Conservation (phyloP, 345 rosid genomes). For the Carallia pectinifolia region DNA sequence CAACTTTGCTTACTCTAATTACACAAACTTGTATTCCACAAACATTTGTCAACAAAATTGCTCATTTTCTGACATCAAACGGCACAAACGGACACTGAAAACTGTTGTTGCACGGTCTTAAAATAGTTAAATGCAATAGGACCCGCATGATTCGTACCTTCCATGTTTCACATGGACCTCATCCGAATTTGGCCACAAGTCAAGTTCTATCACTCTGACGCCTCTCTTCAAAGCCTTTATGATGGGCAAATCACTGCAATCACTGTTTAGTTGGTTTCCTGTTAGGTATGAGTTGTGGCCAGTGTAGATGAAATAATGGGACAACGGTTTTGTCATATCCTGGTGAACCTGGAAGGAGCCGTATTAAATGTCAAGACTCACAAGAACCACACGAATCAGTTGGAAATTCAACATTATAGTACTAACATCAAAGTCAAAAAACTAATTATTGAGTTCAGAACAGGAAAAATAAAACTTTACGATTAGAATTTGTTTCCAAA, state of each 20-base stretch:
- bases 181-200: conserved; percentile 31
- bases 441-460: no score
- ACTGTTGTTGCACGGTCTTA: not conserved
- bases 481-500: no score
- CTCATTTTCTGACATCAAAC: no score
- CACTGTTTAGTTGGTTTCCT: conserved; percentile 16
- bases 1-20: no score
- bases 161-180: conserved; percentile 28
- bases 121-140: not conserved
- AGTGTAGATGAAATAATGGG: conserved; percentile 25
- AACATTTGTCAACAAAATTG: no score
- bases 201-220: conserved; percentile 30
- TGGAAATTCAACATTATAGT: no score
- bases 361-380: not conserved
- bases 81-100: no score
- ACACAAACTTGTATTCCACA: no score
- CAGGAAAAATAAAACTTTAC: no score
- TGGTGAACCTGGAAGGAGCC: conserved; percentile 5
- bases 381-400: no score
- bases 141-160: conserved; percentile 10
- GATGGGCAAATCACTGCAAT: conserved; percentile 7
- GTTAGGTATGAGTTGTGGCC: conserved; percentile 22
- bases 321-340: conserved; percentile 10
- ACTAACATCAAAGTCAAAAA: no score
- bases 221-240: conserved; percentile 17